Evolutionary conservation across 2,329 filamentous ascomycete genomes (phyloP).

Genomic region (Pezicula neosporulosa): DNA sequence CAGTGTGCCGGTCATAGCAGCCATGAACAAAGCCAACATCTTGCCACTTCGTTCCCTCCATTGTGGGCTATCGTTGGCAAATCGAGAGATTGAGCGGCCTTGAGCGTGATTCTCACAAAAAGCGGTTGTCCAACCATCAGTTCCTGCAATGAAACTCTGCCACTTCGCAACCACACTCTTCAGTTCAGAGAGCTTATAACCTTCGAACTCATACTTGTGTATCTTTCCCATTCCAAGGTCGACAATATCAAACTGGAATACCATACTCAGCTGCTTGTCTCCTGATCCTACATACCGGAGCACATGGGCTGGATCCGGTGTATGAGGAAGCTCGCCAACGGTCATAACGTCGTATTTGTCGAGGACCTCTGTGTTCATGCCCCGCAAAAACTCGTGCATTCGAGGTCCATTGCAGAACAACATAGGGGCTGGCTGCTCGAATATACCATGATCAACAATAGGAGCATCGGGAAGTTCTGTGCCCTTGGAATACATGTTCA

Average conservation of each 20-base stretch:
- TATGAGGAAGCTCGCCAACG: conserved; percentile 65
- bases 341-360: conserved; percentile 63
- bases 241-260: conserved; percentile 65
- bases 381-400: conserved; percentile 64
- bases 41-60: conserved; percentile 35
- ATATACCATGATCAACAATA: conserved; percentile 41
- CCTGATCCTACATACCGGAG: conserved; percentile 55
- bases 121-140: conserved; percentile 54
- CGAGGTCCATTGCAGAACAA: conserved; percentile 65
- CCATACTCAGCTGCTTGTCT: conserved; percentile 63
- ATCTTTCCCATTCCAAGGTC: conserved; percentile 55
- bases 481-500: conserved; percentile 69
- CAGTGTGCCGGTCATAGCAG: conserved; percentile 48
- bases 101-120: conserved; percentile 66
- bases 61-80: conserved; percentile 27
- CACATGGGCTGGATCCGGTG: conserved; percentile 54
- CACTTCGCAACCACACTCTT: conserved; percentile 45
- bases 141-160: conserved; percentile 48
- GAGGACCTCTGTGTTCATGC: conserved; percentile 60
- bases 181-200: conserved; percentile 44
- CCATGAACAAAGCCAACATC: conserved; percentile 48
- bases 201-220: conserved; percentile 46
- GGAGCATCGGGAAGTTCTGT: conserved; percentile 56
- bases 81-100: conserved; percentile 51
- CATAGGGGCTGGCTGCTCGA: conserved; percentile 46